phyloP scores from a whole-genome alignment of 2,329 filamentous ascomycete genomes.

The Colletotrichum phormii region DNA sequence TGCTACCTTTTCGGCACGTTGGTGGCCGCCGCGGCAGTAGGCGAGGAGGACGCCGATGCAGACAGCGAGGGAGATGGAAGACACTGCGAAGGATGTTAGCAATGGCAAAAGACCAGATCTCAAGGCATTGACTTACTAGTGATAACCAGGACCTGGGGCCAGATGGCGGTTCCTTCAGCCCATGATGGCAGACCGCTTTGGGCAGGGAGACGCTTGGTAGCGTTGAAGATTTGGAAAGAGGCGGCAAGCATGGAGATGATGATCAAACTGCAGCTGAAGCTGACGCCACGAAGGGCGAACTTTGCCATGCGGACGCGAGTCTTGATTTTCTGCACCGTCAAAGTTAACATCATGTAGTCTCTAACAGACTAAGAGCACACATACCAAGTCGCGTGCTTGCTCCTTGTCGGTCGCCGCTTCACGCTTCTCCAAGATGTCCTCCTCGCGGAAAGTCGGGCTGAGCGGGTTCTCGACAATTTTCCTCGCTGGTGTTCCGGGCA shows the following conservation, averaged over 20 bases:
- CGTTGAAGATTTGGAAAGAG: constrained; percentile 93
- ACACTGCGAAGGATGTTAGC: constrained; percentile 56
- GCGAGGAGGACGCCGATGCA: constrained; percentile 84
- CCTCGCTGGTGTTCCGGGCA: constrained; percentile 83
- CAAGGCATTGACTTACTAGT: constrained; percentile 41
- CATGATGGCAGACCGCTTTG: constrained; percentile 88
- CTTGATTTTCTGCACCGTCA: constrained; percentile 81
- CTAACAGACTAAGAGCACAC: constrained; percentile 48
- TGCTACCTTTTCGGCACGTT: constrained; percentile 89
- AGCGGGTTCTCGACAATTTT: constrained; percentile 77
- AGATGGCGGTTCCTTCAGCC: constrained; percentile 82
- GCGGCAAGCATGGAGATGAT: constrained; percentile 89
- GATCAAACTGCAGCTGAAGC: constrained; percentile 96
- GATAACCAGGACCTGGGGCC: constrained; percentile 91
- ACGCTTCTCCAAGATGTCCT: constrained; percentile 86
- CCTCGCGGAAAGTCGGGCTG: constrained; percentile 92
- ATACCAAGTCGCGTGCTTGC: constrained; percentile 88
- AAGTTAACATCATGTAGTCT: constrained; percentile 40
- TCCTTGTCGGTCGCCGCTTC: constrained; percentile 86
- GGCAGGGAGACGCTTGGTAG: constrained; percentile 78
- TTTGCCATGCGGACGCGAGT: constrained; percentile 92
- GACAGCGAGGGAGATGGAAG: constrained; percentile 83
- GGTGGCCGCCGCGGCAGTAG: constrained; percentile 90
- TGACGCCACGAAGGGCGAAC: constrained; percentile 92
- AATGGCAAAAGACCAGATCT: not conserved